Base-by-base conservation (phyloP, 345 rosid genomes). In the Populus alba region DNA sequence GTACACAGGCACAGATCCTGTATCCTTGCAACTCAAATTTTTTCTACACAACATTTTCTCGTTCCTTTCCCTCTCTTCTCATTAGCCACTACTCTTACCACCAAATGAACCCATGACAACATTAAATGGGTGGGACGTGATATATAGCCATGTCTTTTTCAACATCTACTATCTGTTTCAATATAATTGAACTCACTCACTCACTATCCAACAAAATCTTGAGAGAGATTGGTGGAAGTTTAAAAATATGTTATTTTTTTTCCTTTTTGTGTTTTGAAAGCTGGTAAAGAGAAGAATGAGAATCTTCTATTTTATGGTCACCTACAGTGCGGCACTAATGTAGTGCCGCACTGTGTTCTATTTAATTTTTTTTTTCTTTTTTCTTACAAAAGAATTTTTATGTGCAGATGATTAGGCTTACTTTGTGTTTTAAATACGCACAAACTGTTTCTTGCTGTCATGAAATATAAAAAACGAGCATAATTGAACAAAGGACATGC, bases 1-100 rank as follows among this genome's bases (percentile, higher is more conserved):
- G 84, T 88, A 86, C 70, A 96, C 99, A 1, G 98, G 94, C 39
- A 92, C 91, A n/a, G 97, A 90, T 80, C 97, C 99, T 77, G 80
- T 74, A 10, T 87, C 97, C 43, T 78, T 78, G 57, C 75, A 80
- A 68, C 89, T 84, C 62, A 86, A 84, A 70, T 67, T 82, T 80
- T 87, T 90, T 70, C 95, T 82, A 79, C 99, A 92, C 82, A 91
- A 80, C 99, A 94, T 95, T 17, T 73, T 62, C 6, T 61, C 35
- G 23, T 25, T 73, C n/a, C 29, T 61, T 37, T 55, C 47, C 12
- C 57, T 66, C 66, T 5, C 22, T 37, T 35, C 70, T 72, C 33
- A n/a, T 15, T 5, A 23, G 39, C 39, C 37, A 33, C 39, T 33
- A 5, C n/a, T 33, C 39, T 7, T 2, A 35, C 7, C 13, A 33